These are phyloP conservation scores for Kockovaella imperatae DNA, from an alignment of 768 basidiomycete genomes.

Conservation along the genomic window DNA sequence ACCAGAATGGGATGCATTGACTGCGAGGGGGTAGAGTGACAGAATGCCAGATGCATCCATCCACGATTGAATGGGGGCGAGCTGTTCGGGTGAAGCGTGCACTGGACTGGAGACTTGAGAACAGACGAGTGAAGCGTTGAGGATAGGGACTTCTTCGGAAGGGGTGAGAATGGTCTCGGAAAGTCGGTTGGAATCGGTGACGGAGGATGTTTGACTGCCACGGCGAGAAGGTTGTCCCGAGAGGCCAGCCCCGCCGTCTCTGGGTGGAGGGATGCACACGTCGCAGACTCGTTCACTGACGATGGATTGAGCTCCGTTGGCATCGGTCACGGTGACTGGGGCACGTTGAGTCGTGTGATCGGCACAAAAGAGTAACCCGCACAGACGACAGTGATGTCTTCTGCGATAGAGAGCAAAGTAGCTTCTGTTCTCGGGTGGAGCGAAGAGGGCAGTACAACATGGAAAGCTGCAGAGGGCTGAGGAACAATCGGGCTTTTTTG, in stretches of 20 bases:
- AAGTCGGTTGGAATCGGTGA: constrained; percentile 1
- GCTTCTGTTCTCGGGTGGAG: constrained; percentile 5
- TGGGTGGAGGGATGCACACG: constrained; percentile 10
- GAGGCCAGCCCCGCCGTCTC: constrained; percentile 1
- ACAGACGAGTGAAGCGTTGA: neutral
- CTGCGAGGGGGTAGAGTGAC: constrained; percentile 38
- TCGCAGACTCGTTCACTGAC: constrained; percentile 30
- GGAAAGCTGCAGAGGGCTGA: constrained; percentile 28
- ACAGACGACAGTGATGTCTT: constrained; percentile 36
- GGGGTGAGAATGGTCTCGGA: constrained; percentile 18
- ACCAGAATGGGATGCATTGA: constrained; percentile 15
- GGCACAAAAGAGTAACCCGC: constrained; percentile 29
- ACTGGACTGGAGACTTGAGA: neutral
- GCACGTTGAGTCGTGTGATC: constrained; percentile 21
- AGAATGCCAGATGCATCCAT: constrained; percentile 35
- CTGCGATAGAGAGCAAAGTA: constrained; percentile 29
- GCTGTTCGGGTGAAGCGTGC: constrained; percentile 8
- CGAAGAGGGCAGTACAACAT: constrained; percentile 31
- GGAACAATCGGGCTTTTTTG: constrained; percentile 20
- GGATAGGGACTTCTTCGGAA: constrained; percentile 9
- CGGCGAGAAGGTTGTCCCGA: constrained; percentile 1
- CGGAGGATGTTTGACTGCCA: neutral
- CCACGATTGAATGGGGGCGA: constrained; percentile 34
- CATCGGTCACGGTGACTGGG: constrained; percentile 8
- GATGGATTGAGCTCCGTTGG: constrained; percentile 8